Base-by-base conservation (phyloP, 164 flowering plant species). In the Piper longum region DNA sequence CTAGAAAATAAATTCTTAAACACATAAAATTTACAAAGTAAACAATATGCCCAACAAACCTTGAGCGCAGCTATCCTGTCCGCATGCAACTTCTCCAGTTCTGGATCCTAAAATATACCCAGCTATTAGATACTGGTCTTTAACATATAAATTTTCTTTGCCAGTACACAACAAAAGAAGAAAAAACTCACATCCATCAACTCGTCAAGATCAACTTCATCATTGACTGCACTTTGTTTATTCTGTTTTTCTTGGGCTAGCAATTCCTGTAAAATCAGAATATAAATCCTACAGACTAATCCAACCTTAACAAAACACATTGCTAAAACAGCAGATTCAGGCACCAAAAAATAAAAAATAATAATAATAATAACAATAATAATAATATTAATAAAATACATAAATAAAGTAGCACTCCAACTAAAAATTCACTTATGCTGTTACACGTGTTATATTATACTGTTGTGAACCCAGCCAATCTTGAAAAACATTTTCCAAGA, bases 1-100 rank as follows among this genome's bases (percentile, higher is more conserved):
- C 7, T 64, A 56, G 4, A 54, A n/a, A 59, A 42, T 16, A 58
- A 11, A 45, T 3, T 0, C 44, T 39, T 41, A 45, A 44, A 66
- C 16, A 51, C 16, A 56, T 14, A 52, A 12, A 54, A 9, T 26
- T 40, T 52, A 3, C 45, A 43, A 43, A 12, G 18, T 17, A n/a
- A n/a, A 43, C n/a, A 60, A 39, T 40, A 26, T 52, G 55, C 54
- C n/a, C 44, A 18, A 18, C 13, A 40, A 3, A 88, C 98, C 98
- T 85, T 88, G 60, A 90, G 88, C 61, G 95, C 80, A 44, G 91
- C 89, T 67, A 93, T 93, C 77, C 98, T 80, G 60, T 93, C 97
- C 0, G 97, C 92, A 65, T 93, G 97, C 74, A 93, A 72, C 64
- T 83, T 90, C 77, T 93, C 98, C 69, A 93, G 82, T 81, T 93